A percentile compares a stretch with the other conserved stretches of the same genome.
These are phyloP conservation scores for Melampsora larici-populina DNA, from an alignment of 1,284 basidiomycete species.

Conservation along the genomic window DNA sequence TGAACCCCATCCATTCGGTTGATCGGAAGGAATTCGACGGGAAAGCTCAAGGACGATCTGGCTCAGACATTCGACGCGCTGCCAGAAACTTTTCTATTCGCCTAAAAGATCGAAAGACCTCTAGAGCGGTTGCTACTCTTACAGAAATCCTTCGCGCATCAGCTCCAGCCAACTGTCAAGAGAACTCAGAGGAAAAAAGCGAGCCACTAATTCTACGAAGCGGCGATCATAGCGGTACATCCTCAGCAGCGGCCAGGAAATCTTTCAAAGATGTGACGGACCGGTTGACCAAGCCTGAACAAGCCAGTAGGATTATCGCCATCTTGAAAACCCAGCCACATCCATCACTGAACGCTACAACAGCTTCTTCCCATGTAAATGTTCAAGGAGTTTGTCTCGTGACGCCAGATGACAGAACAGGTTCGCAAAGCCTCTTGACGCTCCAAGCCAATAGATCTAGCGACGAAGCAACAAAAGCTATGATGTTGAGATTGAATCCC, in stretches of 20 bases:
- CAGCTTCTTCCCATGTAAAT: not conserved
- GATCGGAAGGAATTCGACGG: not conserved
- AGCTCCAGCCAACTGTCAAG: not conserved
- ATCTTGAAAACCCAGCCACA: not conserved
- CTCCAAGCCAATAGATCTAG: not conserved
- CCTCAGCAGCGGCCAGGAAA: not conserved
- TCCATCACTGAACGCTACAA: not conserved
- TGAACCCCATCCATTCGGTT: not conserved
- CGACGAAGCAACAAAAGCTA: not conserved
- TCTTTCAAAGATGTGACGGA: not conserved
- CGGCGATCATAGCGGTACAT: not conserved
- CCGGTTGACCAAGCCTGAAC: not conserved
- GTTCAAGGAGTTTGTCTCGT: constrained; percentile 4
- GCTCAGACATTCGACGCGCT: not conserved
- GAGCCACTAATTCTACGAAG: not conserved
- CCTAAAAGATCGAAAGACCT: not conserved
- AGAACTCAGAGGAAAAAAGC: not conserved
- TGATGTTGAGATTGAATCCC: not conserved
- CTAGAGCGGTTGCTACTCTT: not conserved
- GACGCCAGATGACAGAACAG: not conserved
- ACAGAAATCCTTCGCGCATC: not conserved
- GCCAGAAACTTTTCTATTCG: not conserved
- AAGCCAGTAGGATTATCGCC: not conserved
- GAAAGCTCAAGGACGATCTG: not conserved
- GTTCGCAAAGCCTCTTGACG: not conserved